Conservation (phyloP, 345 rosid species). For the Nasturtium officinale region DNA sequence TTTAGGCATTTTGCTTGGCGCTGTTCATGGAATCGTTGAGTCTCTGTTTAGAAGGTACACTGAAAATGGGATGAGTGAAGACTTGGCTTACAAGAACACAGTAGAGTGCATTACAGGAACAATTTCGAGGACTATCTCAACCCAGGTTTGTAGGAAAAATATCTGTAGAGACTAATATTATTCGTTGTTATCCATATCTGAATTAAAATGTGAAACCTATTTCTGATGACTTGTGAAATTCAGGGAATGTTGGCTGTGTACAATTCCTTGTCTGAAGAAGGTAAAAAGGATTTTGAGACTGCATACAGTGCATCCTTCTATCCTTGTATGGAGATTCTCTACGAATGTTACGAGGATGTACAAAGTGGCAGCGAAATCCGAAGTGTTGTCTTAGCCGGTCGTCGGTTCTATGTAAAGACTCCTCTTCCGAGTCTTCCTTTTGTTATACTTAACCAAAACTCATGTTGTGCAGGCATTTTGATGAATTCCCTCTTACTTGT, state of each 20-base stretch:
- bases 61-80: conserved; percentile 76
- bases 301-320: conserved; percentile 79
- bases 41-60: conserved; percentile 79
- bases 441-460: neutral
- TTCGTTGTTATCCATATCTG: neutral
- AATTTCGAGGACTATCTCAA: conserved; percentile 76
- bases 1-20: conserved; percentile 84
- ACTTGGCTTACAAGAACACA: conserved; percentile 78
- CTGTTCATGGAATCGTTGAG: conserved; percentile 87
- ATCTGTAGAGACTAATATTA: neutral
- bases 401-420: conserved; percentile 72
- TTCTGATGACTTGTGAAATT: conserved; percentile 11
- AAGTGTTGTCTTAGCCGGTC: conserved; percentile 91
- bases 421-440: neutral
- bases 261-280: conserved; percentile 75
- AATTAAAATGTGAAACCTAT: neutral
- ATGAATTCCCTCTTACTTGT: conserved; percentile 15
- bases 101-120: conserved; percentile 92
- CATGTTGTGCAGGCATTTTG: neutral
- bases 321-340: conserved; percentile 88
- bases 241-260: conserved; percentile 95
- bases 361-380: conserved; percentile 82
- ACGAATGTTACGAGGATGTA: conserved; percentile 90
- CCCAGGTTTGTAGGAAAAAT: conserved; percentile 56
- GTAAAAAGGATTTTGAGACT: conserved; percentile 68